Evolutionary conservation across 2,329 filamentous ascomycete genomes (phyloP), one percentile per base, ranked within the genome.

Genomic region (Cercospora berteroae): DNA sequence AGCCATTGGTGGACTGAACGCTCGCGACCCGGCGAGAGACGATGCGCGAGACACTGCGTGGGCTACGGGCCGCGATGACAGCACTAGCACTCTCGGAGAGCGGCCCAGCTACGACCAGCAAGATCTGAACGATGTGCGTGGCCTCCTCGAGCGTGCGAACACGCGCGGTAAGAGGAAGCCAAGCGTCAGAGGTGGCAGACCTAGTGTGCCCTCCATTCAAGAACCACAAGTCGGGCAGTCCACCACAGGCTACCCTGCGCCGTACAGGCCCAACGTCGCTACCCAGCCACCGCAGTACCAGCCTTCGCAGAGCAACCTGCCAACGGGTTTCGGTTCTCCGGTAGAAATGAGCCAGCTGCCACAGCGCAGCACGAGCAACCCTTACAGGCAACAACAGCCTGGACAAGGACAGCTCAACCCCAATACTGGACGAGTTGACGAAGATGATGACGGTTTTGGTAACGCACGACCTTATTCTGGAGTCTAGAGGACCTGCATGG

Each of bases 71-170:
- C 79, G 82, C 64, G 77, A 78, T 29, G 77, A 79, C 59, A 73
- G 69, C 63, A 39, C 61, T 16, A 78, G 74, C 69, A 78, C 75
- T 9, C 71, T 79, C n/a, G 72, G 72, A 57, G 75, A 75, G n/a
- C 80, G 81, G 31, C 77, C 79, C 9, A 82, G 78, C 68, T 78
- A 77, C 62, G 81, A 83, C 63, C 78, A 79, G 42, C 79, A 80
- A 12, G 81, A 82, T 57, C 68, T 82, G 23, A 81, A 83, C n/a
- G 81, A 84, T 63, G 78, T 84, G 12, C 78, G 80, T 20, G 79
- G 80, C 27, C 67, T 83, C 12, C 74, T 84, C 1, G 78, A 78
- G 64, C 81, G 82, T 60, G 81, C 78, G 52, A 81, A 77, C 75
- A 82, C 80, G 5, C 74, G 74, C 9, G 83, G 83, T 29, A 82